These are phyloP conservation scores for Bathelium albidoporum DNA, from an alignment of 495 filamentous ascomycete genomes.

Conservation along the genomic window DNA sequence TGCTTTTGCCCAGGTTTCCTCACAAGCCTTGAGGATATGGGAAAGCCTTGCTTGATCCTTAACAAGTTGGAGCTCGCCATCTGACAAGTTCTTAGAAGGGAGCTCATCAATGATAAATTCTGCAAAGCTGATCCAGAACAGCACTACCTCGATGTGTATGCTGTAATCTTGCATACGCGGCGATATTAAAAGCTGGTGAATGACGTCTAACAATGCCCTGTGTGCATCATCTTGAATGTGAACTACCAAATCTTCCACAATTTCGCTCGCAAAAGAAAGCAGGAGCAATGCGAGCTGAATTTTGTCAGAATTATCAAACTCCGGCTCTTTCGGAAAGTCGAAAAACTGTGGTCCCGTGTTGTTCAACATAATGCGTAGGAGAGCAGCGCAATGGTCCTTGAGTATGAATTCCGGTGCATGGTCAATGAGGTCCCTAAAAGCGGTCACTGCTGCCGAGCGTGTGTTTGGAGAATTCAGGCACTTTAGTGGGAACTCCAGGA, in stretches of 20 bases:
- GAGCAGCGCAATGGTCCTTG: background rate
- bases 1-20: slow-evolving; percentile 18
- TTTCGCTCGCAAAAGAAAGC: background rate
- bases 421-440: background rate
- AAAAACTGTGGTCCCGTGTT: background rate
- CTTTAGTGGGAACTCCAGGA: background rate
- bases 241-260: background rate
- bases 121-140: slow-evolving; percentile 73
- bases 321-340: background rate
- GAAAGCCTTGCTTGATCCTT: background rate
- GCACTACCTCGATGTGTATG: slow-evolving; percentile 63
- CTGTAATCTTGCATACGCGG: slow-evolving; percentile 61
- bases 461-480: background rate
- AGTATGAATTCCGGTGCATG: background rate
- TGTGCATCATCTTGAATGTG: background rate
- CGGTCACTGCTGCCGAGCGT: background rate
- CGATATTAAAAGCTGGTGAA: background rate
- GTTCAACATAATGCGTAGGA: background rate
- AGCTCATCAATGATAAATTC: slow-evolving; percentile 41
- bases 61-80: background rate
- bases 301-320: background rate
- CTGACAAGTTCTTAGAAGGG: slow-evolving; percentile 12
- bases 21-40: slow-evolving; percentile 10
- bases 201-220: background rate
- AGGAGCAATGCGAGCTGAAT: background rate